Evolutionary conservation across 129 eudicot species (phyloP), one percentile per base, ranked within the genome.

Genomic region (Escallonia herrerae): DNA sequence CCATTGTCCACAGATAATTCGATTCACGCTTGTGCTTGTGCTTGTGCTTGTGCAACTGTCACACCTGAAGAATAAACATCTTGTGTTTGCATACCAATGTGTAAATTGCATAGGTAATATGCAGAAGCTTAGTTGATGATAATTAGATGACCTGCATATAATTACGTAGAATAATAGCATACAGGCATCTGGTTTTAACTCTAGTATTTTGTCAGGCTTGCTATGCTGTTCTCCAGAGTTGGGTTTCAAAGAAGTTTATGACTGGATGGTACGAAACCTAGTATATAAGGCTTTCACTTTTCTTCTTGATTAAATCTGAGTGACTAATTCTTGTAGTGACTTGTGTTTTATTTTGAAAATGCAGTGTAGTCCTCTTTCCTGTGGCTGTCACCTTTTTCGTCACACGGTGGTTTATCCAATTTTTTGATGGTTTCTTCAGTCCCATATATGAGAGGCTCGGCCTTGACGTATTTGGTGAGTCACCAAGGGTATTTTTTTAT

Each of bases 381-480:
- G 95, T 90, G 71, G 97, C 95, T 75, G 91, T 90, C 62, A 90
- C 97, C 55, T 90, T 90, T 77, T 90, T 83, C 61, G 75, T 86
- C 71, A 90, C 97, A 12, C 86, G 97, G 97, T 90, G 97, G 97
- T 86, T 90, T 68, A 83, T 90, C 67, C 97, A 84, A 81, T 86
- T 90, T 80, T 85, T 90, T 79, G 97, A 90, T 86, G 95, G 97
- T 70, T 90, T 90, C 89, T 90, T 90, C 84, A 86, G 95, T 76
- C 97, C 97, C 48, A 87, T 90, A 71, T 90, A 90, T 77, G 97
- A 86, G 68, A 76, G 87, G 67, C 97, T 90, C 43, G 95, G 97
- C 45, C 72, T 90, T 37, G 91, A 90, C 53, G 79, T 90, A 72
- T 90, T 90, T 79, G 97, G 97, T 90, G 68, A 83, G 84, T 81